Conservation (phyloP, 2,329 filamentous ascomycete genomes). For the Botryotinia convoluta region DNA sequence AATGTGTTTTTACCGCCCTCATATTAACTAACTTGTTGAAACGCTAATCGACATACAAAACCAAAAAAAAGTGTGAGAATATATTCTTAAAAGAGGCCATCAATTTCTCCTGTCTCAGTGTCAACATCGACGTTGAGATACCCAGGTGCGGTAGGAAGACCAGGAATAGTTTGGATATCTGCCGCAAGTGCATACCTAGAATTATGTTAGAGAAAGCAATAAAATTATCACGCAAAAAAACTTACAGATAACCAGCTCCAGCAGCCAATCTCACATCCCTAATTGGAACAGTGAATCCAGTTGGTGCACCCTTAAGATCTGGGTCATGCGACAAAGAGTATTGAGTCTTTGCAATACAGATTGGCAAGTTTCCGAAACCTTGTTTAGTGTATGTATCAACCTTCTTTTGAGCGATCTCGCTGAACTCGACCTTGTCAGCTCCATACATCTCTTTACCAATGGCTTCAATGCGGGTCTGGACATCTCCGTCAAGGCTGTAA, state of each 20-base stretch:
- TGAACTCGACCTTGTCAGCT: conserved; percentile 84
- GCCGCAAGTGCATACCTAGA: conserved; percentile 83
- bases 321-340: conserved; percentile 95
- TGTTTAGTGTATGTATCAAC: conserved; percentile 92
- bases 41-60: conserved; percentile 16
- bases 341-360: conserved; percentile 97
- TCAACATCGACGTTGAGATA: conserved; percentile 93
- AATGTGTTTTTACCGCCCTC: conserved; percentile 15
- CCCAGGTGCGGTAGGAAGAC: conserved; percentile 88
- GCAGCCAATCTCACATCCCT: conserved; percentile 91
- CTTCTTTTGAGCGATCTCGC: conserved; percentile 91
- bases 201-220: conserved; percentile 39
- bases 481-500: conserved; percentile 73
- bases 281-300: conserved; percentile 91
- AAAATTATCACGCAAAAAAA: conserved; percentile 26
- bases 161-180: conserved; percentile 97
- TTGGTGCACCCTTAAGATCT: conserved; percentile 89
- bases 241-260: conserved; percentile 86
- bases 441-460: conserved; percentile 96
- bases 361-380: conserved; percentile 88
- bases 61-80: not conserved
- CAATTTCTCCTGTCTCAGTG: conserved; percentile 77
- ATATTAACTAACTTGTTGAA: conserved; percentile 19
- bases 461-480: conserved; percentile 85
- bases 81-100: conserved; percentile 74